A percentile compares a stretch with the other conserved stretches of the same genome.
phyloP scores from a whole-genome alignment of 2,329 filamentous ascomycete genomes.

The Aureobasidium musti region DNA sequence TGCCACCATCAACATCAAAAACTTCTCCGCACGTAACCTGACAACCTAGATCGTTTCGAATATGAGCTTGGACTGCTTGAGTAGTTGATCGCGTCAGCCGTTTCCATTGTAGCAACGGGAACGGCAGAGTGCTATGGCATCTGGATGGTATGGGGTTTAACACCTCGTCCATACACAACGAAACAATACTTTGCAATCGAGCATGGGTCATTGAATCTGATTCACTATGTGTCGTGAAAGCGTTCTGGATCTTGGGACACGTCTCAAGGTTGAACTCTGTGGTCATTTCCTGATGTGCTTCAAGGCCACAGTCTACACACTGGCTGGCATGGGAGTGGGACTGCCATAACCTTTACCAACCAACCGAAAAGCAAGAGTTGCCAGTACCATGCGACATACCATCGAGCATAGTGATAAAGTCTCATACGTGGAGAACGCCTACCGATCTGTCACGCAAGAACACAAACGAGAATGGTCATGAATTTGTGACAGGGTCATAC shows the following conservation, averaged over 20 bases:
- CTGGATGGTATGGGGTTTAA: not conserved
- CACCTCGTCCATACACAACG: not conserved
- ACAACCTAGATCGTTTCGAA: not conserved
- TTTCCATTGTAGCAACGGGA: constrained; percentile 5
- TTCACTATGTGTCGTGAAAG: not conserved
- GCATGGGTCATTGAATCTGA: not conserved
- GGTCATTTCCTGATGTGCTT: not conserved
- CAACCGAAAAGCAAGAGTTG: too few relatives aligned
- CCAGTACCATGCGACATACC: not conserved
- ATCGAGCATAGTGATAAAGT: not conserved
- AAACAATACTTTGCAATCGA: not conserved
- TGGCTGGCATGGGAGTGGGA: too few relatives aligned
- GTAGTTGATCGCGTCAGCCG: not conserved
- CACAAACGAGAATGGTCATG: not conserved
- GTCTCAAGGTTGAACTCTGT: not conserved
- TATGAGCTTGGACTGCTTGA: constrained; percentile 3
- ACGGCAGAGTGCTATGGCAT: constrained; percentile 12
- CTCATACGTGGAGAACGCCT: not conserved
- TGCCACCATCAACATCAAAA: not conserved
- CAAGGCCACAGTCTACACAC: too few relatives aligned
- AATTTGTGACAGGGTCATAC: not conserved
- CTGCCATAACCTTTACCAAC: too few relatives aligned
- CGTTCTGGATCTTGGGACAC: too few relatives aligned
- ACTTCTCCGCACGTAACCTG: not conserved
- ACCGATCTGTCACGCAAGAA: not conserved